Evolutionary conservation across 352 stramenopile genomes (phyloP), one percentile per base, ranked within the genome.

Genomic region (Phytophthora ramorum): DNA sequence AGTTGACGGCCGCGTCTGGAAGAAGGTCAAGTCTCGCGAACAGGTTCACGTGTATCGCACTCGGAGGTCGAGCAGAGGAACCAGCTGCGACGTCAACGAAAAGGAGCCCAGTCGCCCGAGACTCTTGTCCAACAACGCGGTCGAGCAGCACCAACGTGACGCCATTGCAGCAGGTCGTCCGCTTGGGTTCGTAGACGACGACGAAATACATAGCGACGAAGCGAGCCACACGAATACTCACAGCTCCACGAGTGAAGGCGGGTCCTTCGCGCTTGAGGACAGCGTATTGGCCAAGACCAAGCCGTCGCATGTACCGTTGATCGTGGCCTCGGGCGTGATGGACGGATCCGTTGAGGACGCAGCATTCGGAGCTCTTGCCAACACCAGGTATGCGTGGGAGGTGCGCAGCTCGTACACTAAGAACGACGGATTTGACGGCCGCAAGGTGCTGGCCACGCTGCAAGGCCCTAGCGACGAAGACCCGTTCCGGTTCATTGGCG

Each of bases 41-140:
- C 62, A 82, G 37, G 55, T 90, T 37, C 68, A 82, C 34, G 66
- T 88, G 24, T 90, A 83, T 45, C 75, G 78, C 43, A 79, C 81
- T 37, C 78, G 81, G n/a, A 61, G 71, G 38, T 70, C 66, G 4
- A 34, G 41, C 59, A 37, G 41, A 13, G 52, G 64, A 32, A 17
- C 17, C 37, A 53, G 44, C 30, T 49, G n/a, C 16, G 41, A 56
- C 14, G 43, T 60, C 22, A 52, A 78, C 22, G 70, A 74, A 17
- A 69, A 72, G 19, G 59, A 70, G 0, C 67, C 68, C 5, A 76
- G 76, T 72, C 71, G 75, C 8, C 75, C 75, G n/a, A 64, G 75
- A 49, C 46, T 83, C 57, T 48, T 83, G 38, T 83, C 75, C 38
- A 76, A 74, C 41, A 83, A 76, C 32, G 65, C 74, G 22, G 48